phyloP scores from a whole-genome alignment of 2,329 filamentous ascomycete species.

The Phaeophleospora eucalypticola region DNA sequence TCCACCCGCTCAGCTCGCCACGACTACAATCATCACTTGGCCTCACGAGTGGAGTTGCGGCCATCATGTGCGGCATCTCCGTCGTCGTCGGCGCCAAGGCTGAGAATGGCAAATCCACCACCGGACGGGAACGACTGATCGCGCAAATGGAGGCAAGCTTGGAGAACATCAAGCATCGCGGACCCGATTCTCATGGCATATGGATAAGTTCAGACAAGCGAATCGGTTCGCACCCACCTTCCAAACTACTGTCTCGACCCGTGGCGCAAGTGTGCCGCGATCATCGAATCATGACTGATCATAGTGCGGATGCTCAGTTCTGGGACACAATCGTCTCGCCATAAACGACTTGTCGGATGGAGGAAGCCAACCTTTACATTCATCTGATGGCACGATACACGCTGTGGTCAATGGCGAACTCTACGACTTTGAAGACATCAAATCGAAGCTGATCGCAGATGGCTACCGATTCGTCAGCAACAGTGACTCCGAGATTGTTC shows the following conservation, averaged over 20 bases:
- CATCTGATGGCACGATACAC: constrained; percentile 38
- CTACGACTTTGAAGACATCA: constrained; percentile 51
- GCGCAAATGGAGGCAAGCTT: constrained; percentile 3
- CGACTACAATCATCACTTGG: not conserved
- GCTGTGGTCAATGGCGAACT: constrained; percentile 59
- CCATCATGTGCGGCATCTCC: constrained; percentile 9
- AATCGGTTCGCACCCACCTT: constrained; percentile 33
- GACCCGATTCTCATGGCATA: constrained; percentile 11
- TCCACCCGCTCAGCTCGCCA: not conserved
- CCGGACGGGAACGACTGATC: not conserved
- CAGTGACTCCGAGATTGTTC: constrained; percentile 51
- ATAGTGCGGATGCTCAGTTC: constrained; percentile 33
- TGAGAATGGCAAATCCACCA: not conserved
- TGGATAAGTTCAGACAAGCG: constrained; percentile 45
- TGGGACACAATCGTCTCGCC: constrained; percentile 50
- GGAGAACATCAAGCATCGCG: constrained; percentile 8
- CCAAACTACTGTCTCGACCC: not conserved
- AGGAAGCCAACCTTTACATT: constrained; percentile 45
- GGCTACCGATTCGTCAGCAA: constrained; percentile 45
- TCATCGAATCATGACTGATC: too few relatives aligned
- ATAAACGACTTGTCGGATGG: constrained; percentile 50
- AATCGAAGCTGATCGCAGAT: constrained; percentile 33
- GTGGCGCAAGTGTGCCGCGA: too few relatives aligned
- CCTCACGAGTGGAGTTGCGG: too few relatives aligned
- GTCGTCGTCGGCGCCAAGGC: not conserved